Conservation (phyloP, 2,329 filamentous ascomycete species). For the Ceratocystis alfenasii region DNA sequence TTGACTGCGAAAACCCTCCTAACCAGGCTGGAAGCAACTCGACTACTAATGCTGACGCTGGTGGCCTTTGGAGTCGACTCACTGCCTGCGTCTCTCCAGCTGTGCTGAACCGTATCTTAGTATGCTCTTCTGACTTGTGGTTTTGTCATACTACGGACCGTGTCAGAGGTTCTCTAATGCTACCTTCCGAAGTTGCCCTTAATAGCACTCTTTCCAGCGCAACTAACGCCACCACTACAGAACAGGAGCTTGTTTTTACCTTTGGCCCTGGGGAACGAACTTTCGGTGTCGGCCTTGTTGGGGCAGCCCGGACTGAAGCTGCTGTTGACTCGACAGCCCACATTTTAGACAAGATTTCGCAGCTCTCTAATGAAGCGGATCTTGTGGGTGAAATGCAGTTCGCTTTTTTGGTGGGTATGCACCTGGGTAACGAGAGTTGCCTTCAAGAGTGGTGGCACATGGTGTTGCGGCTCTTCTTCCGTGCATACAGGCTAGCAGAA, state of each 20-base stretch:
- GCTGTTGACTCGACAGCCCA: conserved; percentile 40
- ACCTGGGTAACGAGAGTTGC: conserved; percentile 47
- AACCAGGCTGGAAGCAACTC: conserved; percentile 22
- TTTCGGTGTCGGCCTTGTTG: conserved; percentile 32
- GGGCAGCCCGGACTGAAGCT: conserved; percentile 33
- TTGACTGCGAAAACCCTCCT: conserved; percentile 34
- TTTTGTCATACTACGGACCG: conserved; percentile 43
- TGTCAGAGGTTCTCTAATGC: conserved; percentile 34
- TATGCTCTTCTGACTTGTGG: conserved; percentile 35
- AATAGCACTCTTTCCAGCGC: conserved; percentile 31
- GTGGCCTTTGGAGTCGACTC: conserved; percentile 40
- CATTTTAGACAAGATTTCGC: conserved; percentile 28
- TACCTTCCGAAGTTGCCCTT: conserved; percentile 33
- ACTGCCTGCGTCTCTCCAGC: conserved; percentile 37
- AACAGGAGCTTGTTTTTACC: conserved; percentile 37
- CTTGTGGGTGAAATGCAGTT: conserved; percentile 51
- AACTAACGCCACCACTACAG: conserved; percentile 27
- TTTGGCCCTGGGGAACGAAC: conserved; percentile 35
- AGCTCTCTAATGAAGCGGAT: conserved; percentile 29
- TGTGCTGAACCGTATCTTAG: conserved; percentile 39
- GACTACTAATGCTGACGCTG: conserved; percentile 26
- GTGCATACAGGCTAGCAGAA: conserved; percentile 36
- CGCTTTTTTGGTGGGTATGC: conserved; percentile 44
- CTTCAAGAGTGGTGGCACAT: conserved; percentile 52
- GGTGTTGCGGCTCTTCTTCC: conserved; percentile 40